Evolutionary conservation across 768 basidiomycete species (phyloP).

Genomic region (Coprinellus micaceus): DNA sequence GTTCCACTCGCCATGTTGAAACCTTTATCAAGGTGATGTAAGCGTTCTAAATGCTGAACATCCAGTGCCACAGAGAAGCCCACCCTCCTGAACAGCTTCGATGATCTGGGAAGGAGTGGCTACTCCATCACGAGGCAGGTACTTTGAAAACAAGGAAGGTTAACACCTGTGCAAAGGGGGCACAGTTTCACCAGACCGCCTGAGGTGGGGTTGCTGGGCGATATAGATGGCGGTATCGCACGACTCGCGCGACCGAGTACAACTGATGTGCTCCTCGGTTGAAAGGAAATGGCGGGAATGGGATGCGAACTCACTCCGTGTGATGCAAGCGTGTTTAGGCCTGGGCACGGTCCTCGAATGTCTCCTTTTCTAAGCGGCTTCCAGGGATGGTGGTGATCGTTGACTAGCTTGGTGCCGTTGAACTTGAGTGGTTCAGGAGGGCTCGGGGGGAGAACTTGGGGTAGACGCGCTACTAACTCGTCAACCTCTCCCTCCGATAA

Average conservation of each 20-base stretch:
- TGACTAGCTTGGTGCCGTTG: slow-evolving; percentile 13
- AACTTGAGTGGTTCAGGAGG: slow-evolving; percentile 9
- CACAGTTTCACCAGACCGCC: too few species aligned
- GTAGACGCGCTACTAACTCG: slow-evolving; percentile 6
- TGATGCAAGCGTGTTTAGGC: slow-evolving; percentile 19
- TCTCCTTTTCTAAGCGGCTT: slow-evolving; percentile 10
- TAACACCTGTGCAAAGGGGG: too few species aligned
- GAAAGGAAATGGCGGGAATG: too few species aligned
- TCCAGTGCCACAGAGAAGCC: too few species aligned
- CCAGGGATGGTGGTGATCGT: slow-evolving; percentile 17
- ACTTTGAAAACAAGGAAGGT: too few species aligned
- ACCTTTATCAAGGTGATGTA: too few species aligned
- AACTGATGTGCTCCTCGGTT: too few species aligned
- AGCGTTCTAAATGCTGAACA: too few species aligned
- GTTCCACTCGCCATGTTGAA: slow-evolving; percentile 16
- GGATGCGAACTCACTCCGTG: slow-evolving; percentile 21
- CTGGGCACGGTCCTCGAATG: slow-evolving; percentile 19
- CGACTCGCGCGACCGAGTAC: too few species aligned
- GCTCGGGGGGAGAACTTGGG: neutral
- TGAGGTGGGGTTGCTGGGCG: too few species aligned
- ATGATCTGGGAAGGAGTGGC: slow-evolving; percentile 15
- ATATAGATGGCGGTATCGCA: too few species aligned
- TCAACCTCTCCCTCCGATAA: slow-evolving; percentile 19
- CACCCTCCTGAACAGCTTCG: slow-evolving; percentile 15
- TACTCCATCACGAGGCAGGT: slow-evolving; percentile 13